These are phyloP conservation scores for Zancudomyces culisetae DNA, from an alignment of 371 early-diverging fungal genomes.

Conservation along the genomic window DNA sequence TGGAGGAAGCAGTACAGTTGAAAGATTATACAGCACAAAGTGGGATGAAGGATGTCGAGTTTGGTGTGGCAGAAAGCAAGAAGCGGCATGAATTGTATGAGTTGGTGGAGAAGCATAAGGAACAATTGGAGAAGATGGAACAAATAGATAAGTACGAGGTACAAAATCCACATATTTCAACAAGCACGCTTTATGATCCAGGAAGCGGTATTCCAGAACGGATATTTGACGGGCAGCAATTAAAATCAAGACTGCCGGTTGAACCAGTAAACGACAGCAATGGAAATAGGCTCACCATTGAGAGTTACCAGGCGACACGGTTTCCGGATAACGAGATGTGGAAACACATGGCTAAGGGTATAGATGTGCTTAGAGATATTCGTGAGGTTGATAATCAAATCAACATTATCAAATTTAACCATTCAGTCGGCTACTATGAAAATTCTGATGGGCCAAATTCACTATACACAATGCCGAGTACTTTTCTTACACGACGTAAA, in stretches of 20 bases:
- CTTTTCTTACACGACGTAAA: background rate
- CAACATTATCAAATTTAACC: conserved; percentile 38
- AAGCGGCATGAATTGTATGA: conserved; percentile 9
- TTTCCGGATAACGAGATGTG: conserved; percentile 39
- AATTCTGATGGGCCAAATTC: background rate
- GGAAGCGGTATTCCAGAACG: background rate
- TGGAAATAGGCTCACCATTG: background rate
- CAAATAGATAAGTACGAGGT: conserved; percentile 3
- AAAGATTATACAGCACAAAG: conserved; percentile 5
- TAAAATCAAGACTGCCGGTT: too few species aligned
- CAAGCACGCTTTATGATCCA: background rate
- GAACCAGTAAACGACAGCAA: background rate
- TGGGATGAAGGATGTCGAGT: background rate
- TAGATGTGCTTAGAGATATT: conserved; percentile 37
- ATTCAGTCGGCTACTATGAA: conserved; percentile 25
- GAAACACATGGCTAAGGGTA: conserved; percentile 36
- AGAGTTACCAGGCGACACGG: conserved; percentile 30
- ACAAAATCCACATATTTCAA: background rate
- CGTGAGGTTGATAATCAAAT: conserved; percentile 56
- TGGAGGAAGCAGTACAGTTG: conserved; percentile 6
- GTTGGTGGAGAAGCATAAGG: conserved; percentile 12
- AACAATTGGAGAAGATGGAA: conserved; percentile 6
- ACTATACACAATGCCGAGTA: background rate
- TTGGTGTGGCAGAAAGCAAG: conserved; percentile 5
- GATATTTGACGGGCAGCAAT: background rate